phyloP scores from a whole-genome alignment of 2,329 filamentous ascomycete species.

The Alternaria solani region DNA sequence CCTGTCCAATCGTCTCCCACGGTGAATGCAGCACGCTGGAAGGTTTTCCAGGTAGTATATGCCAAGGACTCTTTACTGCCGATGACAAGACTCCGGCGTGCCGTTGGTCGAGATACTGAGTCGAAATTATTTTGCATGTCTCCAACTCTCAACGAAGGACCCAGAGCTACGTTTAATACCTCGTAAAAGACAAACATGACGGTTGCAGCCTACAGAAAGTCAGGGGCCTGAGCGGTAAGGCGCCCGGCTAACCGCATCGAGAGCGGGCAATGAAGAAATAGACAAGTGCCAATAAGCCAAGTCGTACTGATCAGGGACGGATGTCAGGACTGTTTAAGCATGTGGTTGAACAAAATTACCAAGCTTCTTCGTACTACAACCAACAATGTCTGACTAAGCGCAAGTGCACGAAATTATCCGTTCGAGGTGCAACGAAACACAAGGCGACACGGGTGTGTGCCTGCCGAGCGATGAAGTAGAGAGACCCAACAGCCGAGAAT shows the following conservation, averaged over 20 bases:
- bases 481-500: not conserved
- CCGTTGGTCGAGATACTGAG: not conserved
- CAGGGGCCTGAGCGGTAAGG: slow-evolving; percentile 5
- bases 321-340: not conserved
- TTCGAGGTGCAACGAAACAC: not conserved
- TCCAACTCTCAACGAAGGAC: not conserved
- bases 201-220: slow-evolving; percentile 4
- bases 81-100: not conserved
- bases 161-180: not conserved
- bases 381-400: not conserved
- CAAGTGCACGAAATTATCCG: not conserved
- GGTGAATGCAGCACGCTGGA: not conserved
- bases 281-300: slow-evolving; percentile 5
- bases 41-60: not conserved
- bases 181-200: not conserved
- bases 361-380: not conserved
- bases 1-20: too few species aligned
- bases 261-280: not conserved
- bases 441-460: too few species aligned
- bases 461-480: not conserved
- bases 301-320: not conserved
- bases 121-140: not conserved
- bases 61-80: not conserved
- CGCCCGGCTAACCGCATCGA: slow-evolving; percentile 6
- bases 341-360: not conserved